These are phyloP conservation scores for Akanthomyces lecanii DNA, from an alignment of 2,329 filamentous ascomycete genomes.

Conservation along the genomic window DNA sequence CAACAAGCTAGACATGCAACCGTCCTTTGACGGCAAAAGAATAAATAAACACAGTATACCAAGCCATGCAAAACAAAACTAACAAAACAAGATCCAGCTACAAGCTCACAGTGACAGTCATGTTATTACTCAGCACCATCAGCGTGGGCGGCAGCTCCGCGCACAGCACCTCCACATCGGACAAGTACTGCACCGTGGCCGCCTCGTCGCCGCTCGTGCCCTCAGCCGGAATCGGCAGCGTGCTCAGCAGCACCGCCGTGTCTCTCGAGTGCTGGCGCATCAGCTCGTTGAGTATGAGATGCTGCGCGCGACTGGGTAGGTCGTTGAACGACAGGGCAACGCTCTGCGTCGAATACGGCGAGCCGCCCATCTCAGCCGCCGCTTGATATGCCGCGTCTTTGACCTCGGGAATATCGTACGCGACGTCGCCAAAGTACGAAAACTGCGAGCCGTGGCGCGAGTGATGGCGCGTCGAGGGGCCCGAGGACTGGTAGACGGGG, in stretches of 20 bases:
- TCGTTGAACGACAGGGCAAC: slow-evolving; percentile 80
- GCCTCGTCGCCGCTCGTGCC: slow-evolving; percentile 68
- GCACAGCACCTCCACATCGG: slow-evolving; percentile 74
- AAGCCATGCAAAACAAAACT: neutral
- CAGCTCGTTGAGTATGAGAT: slow-evolving; percentile 81
- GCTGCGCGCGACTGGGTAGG: slow-evolving; percentile 76
- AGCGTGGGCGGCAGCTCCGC: slow-evolving; percentile 70
- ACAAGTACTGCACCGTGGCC: slow-evolving; percentile 69
- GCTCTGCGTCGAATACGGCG: slow-evolving; percentile 54
- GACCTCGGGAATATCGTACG: slow-evolving; percentile 42
- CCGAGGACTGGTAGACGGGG: slow-evolving; percentile 22
- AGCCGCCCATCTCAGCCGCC: slow-evolving; percentile 31
- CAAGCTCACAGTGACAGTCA: slow-evolving; percentile 79
- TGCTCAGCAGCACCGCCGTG: slow-evolving; percentile 78
- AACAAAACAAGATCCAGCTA: slow-evolving; percentile 29
- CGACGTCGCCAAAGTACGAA: slow-evolving; percentile 32
- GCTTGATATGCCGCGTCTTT: slow-evolving; percentile 38
- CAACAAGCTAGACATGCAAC: neutral
- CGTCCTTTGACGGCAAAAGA: slow-evolving; percentile 1
- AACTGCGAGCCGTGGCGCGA: slow-evolving; percentile 36
- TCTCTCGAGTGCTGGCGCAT: slow-evolving; percentile 64
- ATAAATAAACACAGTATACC: slow-evolving; percentile 17
- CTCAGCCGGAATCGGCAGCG: slow-evolving; percentile 74
- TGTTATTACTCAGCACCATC: slow-evolving; percentile 80
- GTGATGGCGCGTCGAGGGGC: slow-evolving; percentile 23